Evolutionary conservation across 2,329 filamentous ascomycete genomes (phyloP), one percentile per base, ranked within the genome.

Genomic region (Botrytis porri): DNA sequence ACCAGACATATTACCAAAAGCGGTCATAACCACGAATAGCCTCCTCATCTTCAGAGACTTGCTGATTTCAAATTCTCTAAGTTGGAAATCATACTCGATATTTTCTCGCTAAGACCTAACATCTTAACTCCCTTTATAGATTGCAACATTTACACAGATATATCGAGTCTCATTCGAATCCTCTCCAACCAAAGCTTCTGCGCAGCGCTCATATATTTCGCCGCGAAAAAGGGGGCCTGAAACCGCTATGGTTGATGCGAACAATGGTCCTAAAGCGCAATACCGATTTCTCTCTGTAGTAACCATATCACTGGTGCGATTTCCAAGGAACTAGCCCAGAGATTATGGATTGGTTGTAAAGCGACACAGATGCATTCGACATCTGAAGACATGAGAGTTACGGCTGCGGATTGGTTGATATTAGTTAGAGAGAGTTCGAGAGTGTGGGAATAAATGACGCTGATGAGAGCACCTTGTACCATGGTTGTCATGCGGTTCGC

Each of bases 361-460:
- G 54, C n/a, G 16, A 57, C n/a, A 32, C 54, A 32, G 8, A 59
- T 35, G 5, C 54, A 29, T 54, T 77, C 75, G 9, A 86, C 81
- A 62, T 78, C 76, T 0, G 84, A 82, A n/a, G 82, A 84, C 84
- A 86, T 86, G 6, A 86, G 78, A 1, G 84, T 86, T 10, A 77
- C 75, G 0, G 84, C 81, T 0, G 81, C 81, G 1, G 81, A 80
- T 37, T 54, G 12, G 25, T 54, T 1, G 14, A 54, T 14, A 54
- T 29, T 18, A 3, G n/a, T 5, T 29, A 54, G n/a, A 5, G 51
- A 29, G 25, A 54, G 10, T 6, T n/a, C 48, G 10, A 51, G 48
- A 10, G 48, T 51, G 25, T 29, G 51, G 14, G 51, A n/a, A 54
- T 54, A 54, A 14, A 54, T 54, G n/a, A n/a, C n/a, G 25, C 25